These are phyloP conservation scores for Trametes sanguinea DNA, from an alignment of 768 basidiomycete genomes.

Conservation along the genomic window DNA sequence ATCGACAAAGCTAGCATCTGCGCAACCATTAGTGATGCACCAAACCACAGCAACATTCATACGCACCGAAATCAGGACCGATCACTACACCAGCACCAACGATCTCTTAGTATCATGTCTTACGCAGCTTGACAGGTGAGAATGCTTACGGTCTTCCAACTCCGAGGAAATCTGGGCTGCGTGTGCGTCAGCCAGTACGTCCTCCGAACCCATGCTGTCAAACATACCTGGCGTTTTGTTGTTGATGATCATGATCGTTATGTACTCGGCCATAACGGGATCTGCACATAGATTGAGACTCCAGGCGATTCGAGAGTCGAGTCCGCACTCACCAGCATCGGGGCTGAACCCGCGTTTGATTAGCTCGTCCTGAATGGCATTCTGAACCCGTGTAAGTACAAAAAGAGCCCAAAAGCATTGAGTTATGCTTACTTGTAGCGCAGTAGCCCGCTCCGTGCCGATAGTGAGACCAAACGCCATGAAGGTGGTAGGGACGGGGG, in stretches of 20 bases:
- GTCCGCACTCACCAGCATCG: slow-evolving; percentile 61
- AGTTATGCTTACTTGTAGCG: slow-evolving; percentile 58
- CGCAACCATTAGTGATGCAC: slow-evolving; percentile 21
- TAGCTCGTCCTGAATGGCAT: slow-evolving; percentile 82
- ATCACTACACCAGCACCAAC: slow-evolving; percentile 47
- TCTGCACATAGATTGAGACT: slow-evolving; percentile 44
- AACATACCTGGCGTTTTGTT: slow-evolving; percentile 76
- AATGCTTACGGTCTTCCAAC: slow-evolving; percentile 19
- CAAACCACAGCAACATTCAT: slow-evolving; percentile 5
- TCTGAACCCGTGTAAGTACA: slow-evolving; percentile 42
- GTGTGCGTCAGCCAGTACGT: slow-evolving; percentile 2
- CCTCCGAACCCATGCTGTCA: not conserved
- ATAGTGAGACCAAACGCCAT: slow-evolving; percentile 81
- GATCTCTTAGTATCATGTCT: not conserved
- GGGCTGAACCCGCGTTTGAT: slow-evolving; percentile 70
- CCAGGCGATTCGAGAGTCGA: not conserved
- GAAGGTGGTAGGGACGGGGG: not conserved
- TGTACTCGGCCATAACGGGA: slow-evolving; percentile 91
- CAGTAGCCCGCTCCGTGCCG: slow-evolving; percentile 72
- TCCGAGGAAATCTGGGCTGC: slow-evolving; percentile 21
- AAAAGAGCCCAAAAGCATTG: not conserved
- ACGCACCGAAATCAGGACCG: slow-evolving; percentile 79
- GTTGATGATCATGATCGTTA: slow-evolving; percentile 94
- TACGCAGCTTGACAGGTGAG: not conserved
- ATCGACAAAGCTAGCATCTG: slow-evolving; percentile 82